phyloP scores from a whole-genome alignment of 805 yeast genomes.

The Suhomyces vadensis region DNA sequence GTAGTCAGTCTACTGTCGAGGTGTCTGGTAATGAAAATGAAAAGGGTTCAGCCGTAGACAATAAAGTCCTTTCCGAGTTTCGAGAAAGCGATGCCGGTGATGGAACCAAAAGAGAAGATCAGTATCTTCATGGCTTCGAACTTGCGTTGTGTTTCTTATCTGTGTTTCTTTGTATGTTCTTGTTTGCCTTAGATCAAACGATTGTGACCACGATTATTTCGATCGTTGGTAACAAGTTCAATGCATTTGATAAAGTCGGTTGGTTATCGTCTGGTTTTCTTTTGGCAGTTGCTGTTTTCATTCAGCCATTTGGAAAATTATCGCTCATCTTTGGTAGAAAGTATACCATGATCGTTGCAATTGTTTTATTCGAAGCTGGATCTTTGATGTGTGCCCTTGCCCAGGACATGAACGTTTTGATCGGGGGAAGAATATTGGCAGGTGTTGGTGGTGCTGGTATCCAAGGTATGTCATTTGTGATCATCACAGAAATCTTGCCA shows the following conservation, averaged over 20 bases:
- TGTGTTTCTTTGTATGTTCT: constrained; percentile 31
- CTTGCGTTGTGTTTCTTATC: constrained; percentile 29
- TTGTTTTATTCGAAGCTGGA: constrained; percentile 32
- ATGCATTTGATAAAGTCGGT: constrained; percentile 34
- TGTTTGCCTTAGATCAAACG: constrained; percentile 42
- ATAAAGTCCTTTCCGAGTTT: constrained; percentile 13
- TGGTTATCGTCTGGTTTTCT: constrained; percentile 42
- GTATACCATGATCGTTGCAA: constrained; percentile 24
- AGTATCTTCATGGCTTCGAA: constrained; percentile 31
- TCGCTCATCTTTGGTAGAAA: constrained; percentile 41
- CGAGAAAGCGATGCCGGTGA: constrained; percentile 46
- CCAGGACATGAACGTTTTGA: constrained; percentile 35
- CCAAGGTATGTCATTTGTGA: constrained; percentile 28
- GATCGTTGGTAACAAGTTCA: constrained; percentile 37
- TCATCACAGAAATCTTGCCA: constrained; percentile 33
- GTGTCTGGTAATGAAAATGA: neutral
- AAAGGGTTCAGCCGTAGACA: neutral
- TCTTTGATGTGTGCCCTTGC: constrained; percentile 42
- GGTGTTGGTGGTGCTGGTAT: constrained; percentile 42
- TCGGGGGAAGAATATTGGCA: constrained; percentile 42
- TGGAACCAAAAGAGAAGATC: constrained; percentile 41
- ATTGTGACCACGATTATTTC: constrained; percentile 37
- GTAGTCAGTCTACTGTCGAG: neutral
- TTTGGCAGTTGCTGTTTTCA: constrained; percentile 34
- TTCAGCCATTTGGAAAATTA: constrained; percentile 39